Evolutionary conservation across 148 eudicot species (phyloP).

Genomic region (Spergularia bocconei): DNA sequence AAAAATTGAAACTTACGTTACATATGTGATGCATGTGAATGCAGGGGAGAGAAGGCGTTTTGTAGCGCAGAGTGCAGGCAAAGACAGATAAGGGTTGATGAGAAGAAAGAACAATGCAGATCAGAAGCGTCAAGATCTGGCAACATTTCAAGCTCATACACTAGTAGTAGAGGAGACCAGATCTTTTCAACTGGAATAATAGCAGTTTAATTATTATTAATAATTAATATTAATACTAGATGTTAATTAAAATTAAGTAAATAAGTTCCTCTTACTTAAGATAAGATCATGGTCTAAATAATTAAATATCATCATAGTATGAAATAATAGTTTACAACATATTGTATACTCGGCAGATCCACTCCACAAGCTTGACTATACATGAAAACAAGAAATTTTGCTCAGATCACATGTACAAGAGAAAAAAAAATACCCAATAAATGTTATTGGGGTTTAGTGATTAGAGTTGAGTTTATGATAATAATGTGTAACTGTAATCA

Average conservation of each 20-base stretch:
- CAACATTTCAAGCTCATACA: constrained; percentile 41
- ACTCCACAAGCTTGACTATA: too few relatives aligned
- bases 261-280: constrained; percentile 7
- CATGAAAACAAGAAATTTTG: constrained; percentile 8
- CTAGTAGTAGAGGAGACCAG: constrained; percentile 26
- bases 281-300: neutral
- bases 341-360: neutral
- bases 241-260: neutral
- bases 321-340: neutral
- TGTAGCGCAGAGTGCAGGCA: constrained; percentile 82
- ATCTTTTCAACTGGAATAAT: constrained; percentile 54
- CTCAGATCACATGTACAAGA: constrained; percentile 17
- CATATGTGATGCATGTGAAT: neutral
- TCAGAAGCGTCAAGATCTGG: constrained; percentile 44
- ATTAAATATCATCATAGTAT: too few relatives aligned
- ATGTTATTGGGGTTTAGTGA: constrained; percentile 5
- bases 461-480: constrained; percentile 17
- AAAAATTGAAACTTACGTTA: too few relatives aligned
- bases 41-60: constrained; percentile 91
- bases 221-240: too few relatives aligned
- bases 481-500: constrained; percentile 23
- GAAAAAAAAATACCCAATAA: neutral
- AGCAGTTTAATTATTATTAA: constrained; percentile 32
- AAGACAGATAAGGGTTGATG: constrained; percentile 60
- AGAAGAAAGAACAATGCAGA: constrained; percentile 47